phyloP scores from a whole-genome alignment of 2,329 filamentous ascomycete species.

The Colletotrichum orchidophilum region DNA sequence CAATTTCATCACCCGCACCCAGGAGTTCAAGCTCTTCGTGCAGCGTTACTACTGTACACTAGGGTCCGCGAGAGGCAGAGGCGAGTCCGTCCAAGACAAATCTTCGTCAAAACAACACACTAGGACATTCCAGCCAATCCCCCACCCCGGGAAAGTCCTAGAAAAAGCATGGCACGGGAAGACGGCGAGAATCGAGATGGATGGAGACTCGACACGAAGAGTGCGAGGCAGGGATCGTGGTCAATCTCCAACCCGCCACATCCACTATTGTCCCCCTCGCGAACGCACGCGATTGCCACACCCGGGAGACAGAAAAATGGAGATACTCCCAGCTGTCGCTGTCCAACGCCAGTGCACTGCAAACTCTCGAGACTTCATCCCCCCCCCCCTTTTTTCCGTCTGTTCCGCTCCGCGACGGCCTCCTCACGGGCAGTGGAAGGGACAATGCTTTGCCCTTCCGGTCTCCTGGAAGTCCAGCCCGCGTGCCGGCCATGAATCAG shows the following conservation, averaged over 20 bases:
- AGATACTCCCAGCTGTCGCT: background rate
- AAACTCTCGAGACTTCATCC: background rate
- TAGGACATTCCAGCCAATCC: conserved; percentile 4
- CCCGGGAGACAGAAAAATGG: conserved; percentile 5
- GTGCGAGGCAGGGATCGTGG: background rate
- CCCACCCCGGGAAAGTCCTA: background rate
- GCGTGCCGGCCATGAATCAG: background rate
- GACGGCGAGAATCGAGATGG: background rate
- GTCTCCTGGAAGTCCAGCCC: background rate
- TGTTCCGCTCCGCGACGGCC: background rate
- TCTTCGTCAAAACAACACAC: conserved; percentile 1
- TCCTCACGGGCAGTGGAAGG: conserved; percentile 6
- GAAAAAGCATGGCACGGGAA: background rate
- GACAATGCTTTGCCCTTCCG: conserved; percentile 16
- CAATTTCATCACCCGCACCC: background rate
- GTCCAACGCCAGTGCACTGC: background rate
- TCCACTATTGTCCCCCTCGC: conserved; percentile 5
- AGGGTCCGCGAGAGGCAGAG: background rate
- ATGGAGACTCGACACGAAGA: background rate
- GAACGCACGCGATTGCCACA: conserved; percentile 20
- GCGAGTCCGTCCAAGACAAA: conserved; percentile 11
- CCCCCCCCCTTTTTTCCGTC: background rate
- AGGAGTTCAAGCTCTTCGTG: conserved; percentile 14
- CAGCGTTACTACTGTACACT: conserved; percentile 14
- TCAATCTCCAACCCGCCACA: conserved; percentile 9